Percentiles rank a stretch among this genome's conserved stretches.
phyloP scores from a whole-genome alignment of 768 basidiomycete species.

The Phlebiopsis gigantea region DNA sequence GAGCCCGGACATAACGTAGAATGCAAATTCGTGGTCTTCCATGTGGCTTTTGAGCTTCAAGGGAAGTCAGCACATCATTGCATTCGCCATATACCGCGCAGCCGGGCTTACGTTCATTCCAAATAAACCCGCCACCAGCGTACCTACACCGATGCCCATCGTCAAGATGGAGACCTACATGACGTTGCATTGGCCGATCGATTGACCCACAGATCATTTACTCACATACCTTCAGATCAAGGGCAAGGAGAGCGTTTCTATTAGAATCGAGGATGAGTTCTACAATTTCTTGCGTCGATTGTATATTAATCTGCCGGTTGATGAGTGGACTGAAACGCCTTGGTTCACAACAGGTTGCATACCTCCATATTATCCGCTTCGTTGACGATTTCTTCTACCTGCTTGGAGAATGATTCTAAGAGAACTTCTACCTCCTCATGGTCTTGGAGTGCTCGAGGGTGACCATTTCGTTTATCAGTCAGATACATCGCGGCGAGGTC shows the following conservation, averaged over 20 bases:
- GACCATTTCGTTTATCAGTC: conserved; percentile 69
- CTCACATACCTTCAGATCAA: conserved; percentile 82
- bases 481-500: conserved; percentile 95
- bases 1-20: conserved; percentile 20
- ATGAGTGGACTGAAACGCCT: neutral
- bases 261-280: conserved; percentile 96
- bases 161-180: conserved; percentile 86
- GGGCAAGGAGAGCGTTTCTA: conserved; percentile 84
- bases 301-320: conserved; percentile 53
- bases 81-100: neutral
- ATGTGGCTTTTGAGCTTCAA: conserved; percentile 22
- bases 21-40: conserved; percentile 23
- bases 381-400: conserved; percentile 94
- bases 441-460: conserved; percentile 60
- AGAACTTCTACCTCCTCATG: conserved; percentile 93
- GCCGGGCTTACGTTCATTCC: conserved; percentile 84
- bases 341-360: conserved; percentile 15
- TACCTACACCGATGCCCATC: conserved; percentile 87
- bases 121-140: conserved; percentile 85
- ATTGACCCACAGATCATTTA: no score
- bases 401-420: conserved; percentile 92
- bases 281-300: conserved; percentile 97
- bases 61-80: conserved; percentile 22
- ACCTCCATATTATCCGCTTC: conserved; percentile 88
- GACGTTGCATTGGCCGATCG: neutral